Evolutionary conservation across 2,329 filamentous ascomycete species (phyloP).

Genomic region (Exophiala oligosperma): DNA sequence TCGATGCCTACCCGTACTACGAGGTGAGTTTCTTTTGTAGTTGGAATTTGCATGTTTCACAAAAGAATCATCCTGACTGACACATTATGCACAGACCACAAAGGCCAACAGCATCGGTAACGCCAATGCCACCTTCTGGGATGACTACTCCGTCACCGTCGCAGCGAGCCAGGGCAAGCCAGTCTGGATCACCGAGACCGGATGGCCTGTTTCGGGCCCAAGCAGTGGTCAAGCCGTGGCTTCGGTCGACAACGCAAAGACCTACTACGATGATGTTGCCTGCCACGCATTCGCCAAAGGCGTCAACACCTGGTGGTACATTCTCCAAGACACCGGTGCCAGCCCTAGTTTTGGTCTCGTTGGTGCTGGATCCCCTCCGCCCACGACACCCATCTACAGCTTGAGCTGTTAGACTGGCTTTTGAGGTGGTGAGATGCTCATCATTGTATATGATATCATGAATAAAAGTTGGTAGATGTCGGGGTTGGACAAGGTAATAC

Average conservation of each 20-base stretch:
- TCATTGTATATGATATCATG: background rate
- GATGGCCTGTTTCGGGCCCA: conserved; percentile 61
- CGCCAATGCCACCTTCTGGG: conserved; percentile 55
- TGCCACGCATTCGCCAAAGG: conserved; percentile 50
- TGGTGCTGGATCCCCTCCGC: conserved; percentile 31
- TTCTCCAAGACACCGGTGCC: conserved; percentile 36
- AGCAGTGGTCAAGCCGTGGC: conserved; percentile 57
- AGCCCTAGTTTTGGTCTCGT: conserved; percentile 40
- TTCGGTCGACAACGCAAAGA: conserved; percentile 59
- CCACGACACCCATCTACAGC: conserved; percentile 40
- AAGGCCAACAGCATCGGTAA: conserved; percentile 52
- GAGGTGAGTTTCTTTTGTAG: conserved; percentile 36
- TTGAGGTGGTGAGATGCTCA: background rate
- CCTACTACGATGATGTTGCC: conserved; percentile 63
- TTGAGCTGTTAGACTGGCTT: conserved; percentile 35
- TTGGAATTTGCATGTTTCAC: too few species aligned
- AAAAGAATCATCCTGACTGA: too few species aligned
- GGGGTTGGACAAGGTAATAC: background rate
- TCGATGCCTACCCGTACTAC: conserved; percentile 52
- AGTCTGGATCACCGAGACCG: conserved; percentile 66
- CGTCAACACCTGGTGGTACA: conserved; percentile 47
- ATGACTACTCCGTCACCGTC: conserved; percentile 35
- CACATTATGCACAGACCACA: conserved; percentile 36
- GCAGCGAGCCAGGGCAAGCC: conserved; percentile 53
- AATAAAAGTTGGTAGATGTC: background rate